Evolutionary conservation across 306 rosid genomes (phyloP), one percentile per base, ranked within the genome.

Genomic region (Citrullus mucosospermus): DNA sequence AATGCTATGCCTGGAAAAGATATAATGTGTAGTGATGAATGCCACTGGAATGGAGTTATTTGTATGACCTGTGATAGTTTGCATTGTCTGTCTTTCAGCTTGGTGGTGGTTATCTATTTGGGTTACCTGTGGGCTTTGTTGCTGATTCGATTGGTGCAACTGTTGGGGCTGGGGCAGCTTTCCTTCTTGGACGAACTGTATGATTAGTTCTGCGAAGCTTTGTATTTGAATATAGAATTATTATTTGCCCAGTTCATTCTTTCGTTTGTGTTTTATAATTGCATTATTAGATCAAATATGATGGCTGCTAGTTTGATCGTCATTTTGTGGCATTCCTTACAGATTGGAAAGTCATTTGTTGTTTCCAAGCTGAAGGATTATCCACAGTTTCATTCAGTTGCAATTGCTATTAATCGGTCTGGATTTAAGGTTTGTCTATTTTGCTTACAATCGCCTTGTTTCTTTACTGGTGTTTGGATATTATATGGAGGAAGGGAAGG

Each of bases 321-420:
- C 80, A 79, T 41, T 66, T 66, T 82, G 55, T 81, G 20, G 50
- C 75, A 74, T 28, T 60, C 50, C 80, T 34, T 81, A 78, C 93
- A 96, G 99, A 92, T 96, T 81, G 99, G 98, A 77, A 92, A 83
- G 83, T 85, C 99, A 68, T 96, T 85, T 83, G 98, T 96, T 78
- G 83, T 90, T 80, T 91, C 97, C 78, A 96, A 71, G 87, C 82
- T 96, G 88, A 96, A 92, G 91, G 98, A 96, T 84, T 96, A 96
- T 86, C 99, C 98, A 16, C 92, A 87, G 77, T 96, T 96, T 65
- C 87, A 80, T 79, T 88, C 96, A 67, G 90, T 96, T 78, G 99
- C 97, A 22, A 87, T 92, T 87, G 99, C 98, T 20, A 91, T 87
- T 78, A 85, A 36, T 36, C 87, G 84, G 86, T 94, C 97, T 78